Conservation (phyloP, 2,329 filamentous ascomycete genomes). For the Neopestalotiopsis sp. region DNA sequence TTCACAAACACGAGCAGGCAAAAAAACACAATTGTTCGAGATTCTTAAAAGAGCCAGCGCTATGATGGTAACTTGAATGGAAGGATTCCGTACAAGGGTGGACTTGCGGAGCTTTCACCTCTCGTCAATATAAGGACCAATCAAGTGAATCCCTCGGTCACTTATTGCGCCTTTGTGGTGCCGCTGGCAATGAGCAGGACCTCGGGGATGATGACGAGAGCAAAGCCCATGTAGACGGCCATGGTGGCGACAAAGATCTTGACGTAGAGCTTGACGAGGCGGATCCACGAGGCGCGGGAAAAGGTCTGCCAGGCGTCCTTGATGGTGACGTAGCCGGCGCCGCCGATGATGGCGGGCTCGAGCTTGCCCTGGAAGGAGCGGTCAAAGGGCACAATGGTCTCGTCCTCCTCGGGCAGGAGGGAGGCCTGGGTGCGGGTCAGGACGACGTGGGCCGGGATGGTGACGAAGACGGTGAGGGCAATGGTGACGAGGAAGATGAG, state of each 20-base stretch:
- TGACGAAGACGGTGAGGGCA: conserved; percentile 63
- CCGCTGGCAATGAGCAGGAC: conserved; percentile 46
- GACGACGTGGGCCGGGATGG: conserved; percentile 78
- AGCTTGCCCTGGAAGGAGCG: conserved; percentile 81
- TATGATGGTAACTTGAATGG: background rate
- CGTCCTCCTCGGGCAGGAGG: conserved; percentile 79
- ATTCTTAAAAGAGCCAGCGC: background rate
- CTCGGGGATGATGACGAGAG: conserved; percentile 57
- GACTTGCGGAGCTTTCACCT: background rate
- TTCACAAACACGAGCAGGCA: background rate
- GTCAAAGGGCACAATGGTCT: conserved; percentile 90
- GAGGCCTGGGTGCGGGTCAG: conserved; percentile 87
- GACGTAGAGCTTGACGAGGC: conserved; percentile 75
- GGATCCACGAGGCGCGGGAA: conserved; percentile 71
- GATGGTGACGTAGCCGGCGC: conserved; percentile 73
- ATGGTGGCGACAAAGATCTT: conserved; percentile 70
- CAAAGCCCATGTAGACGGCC: conserved; percentile 52
- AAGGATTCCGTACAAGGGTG: background rate
- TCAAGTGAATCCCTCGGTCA: background rate
- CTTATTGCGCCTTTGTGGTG: conserved; percentile 31
- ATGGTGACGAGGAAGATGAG: conserved; percentile 52
- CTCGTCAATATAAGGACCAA: too few relatives aligned
- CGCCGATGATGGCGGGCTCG: conserved; percentile 75
- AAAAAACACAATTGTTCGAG: background rate
- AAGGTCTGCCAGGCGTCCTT: conserved; percentile 82